Base-by-base conservation (phyloP, 257 asterid species). In the Jasminum sambac region DNA sequence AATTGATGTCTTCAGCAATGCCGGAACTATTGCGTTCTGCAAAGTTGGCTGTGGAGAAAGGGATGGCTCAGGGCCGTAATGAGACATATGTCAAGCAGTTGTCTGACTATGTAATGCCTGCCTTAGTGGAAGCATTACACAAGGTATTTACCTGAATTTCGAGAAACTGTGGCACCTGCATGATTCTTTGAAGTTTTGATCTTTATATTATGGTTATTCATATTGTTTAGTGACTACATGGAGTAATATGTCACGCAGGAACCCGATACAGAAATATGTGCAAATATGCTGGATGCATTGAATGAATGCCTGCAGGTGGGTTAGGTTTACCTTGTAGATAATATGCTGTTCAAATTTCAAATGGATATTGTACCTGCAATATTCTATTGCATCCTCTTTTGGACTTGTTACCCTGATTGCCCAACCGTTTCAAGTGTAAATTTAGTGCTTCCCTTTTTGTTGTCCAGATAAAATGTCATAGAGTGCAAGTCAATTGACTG, bases 11-110 rank as follows among this genome's bases (percentile, higher is more conserved):
- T 80, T 66, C 68, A 94, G 99, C 98, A 61, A 95, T 95, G 99
- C 99, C 99, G 58, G 95, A 95, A 87, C 81, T 95, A 67, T 72
- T 95, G 77, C 85, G 87, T 40, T 95, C 99, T 68, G 99, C 99
- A 34, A 95, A 91, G 69, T 77, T 88, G 82, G 98, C 99, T 63
- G 88, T 95, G 26, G 99, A 91, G 79, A 95, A 89, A 80, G 99
- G 98, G 74, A 77, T 86, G 78, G 92, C 98, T 73, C 94, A 84
- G 78, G 96, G 94, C 66, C 96, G 98, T 65, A 78, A 89, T 67
- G 96, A 86, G 86, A 17, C 91, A 46, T 90, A 90, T 75, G 77
- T 90, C 63, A 90, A 90, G 74, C 97, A 88, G 82, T 80, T 90
- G 77, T 79, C 90, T 25, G 97, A 90, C 75, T 90, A 79, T 73